A percentile compares a stretch with the other conserved stretches of the same genome.
Conservation (phyloP, 148 eudicot species). For the Bassia scoparia region DNA sequence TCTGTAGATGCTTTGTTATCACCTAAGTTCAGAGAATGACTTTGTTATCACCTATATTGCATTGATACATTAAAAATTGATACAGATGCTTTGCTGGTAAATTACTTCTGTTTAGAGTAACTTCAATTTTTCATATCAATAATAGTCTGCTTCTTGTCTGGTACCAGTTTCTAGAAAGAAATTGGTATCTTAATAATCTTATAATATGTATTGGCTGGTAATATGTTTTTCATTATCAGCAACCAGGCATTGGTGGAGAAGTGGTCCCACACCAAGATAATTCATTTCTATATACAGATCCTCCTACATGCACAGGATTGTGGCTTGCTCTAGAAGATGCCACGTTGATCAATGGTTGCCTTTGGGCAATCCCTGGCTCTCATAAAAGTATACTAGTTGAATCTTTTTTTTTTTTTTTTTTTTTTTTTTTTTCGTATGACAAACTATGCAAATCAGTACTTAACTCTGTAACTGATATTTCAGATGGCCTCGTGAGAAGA, state of each 20-base stretch:
- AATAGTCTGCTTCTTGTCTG: neutral
- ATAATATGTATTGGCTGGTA: neutral
- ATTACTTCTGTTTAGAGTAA: too few relatives aligned
- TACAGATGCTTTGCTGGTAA: too few relatives aligned
- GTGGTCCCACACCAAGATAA: conserved; percentile 98
- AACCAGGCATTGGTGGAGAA: conserved; percentile 99
- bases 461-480: neutral
- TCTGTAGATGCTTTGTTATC: too few relatives aligned
- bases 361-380: conserved; percentile 98
- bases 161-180: neutral
- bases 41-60: too few relatives aligned
- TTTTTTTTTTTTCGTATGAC: neutral
- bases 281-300: conserved; percentile 86
- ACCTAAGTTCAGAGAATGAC: too few relatives aligned
- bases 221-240: conserved; percentile 47
- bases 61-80: too few relatives aligned
- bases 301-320: conserved; percentile 86
- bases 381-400: conserved; percentile 51
- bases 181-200: neutral
- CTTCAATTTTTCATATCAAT: neutral
- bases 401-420: too few relatives aligned
- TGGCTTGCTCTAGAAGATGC: conserved; percentile 99
- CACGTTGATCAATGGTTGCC: conserved; percentile 70
- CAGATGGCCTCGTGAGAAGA: conserved; percentile 88
- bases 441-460: neutral